Evolutionary conservation across 2,329 filamentous ascomycete genomes (phyloP).

Genomic region (Fusarium neocosmosporiellum): DNA sequence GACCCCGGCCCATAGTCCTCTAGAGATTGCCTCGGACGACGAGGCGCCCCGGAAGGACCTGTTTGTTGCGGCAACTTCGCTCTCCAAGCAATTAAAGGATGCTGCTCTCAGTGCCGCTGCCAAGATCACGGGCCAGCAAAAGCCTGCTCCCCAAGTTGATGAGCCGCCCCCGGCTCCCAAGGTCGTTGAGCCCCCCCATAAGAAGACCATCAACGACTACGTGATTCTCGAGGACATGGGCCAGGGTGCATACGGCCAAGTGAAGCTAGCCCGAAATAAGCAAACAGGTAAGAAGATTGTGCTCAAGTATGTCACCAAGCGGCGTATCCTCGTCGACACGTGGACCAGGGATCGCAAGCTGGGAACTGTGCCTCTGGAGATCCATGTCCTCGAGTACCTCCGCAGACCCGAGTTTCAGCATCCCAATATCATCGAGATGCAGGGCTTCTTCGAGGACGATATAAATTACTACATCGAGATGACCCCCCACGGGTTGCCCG

Average conservation of each 20-base stretch:
- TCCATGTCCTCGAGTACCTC: slow-evolving; percentile 95
- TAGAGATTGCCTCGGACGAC: slow-evolving; percentile 66
- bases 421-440: slow-evolving; percentile 79
- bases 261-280: slow-evolving; percentile 92
- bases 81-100: slow-evolving; percentile 68
- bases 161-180: slow-evolving; percentile 51
- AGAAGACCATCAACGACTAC: slow-evolving; percentile 91
- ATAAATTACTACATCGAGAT: slow-evolving; percentile 99
- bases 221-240: slow-evolving; percentile 97
- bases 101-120: slow-evolving; percentile 66
- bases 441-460: slow-evolving; percentile 81
- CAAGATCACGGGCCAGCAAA: slow-evolving; percentile 59
- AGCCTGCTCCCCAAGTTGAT: slow-evolving; percentile 45
- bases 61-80: slow-evolving; percentile 56
- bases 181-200: slow-evolving; percentile 58
- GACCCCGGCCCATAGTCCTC: slow-evolving; percentile 66
- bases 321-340: slow-evolving; percentile 95
- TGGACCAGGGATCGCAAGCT: slow-evolving; percentile 95
- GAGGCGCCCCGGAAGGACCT: slow-evolving; percentile 56
- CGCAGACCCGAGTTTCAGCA: slow-evolving; percentile 76
- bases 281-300: slow-evolving; percentile 86
- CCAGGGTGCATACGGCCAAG: slow-evolving; percentile 96
- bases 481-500: slow-evolving; percentile 91
- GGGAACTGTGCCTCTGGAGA: slow-evolving; percentile 95
- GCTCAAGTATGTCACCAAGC: slow-evolving; percentile 97